Percentiles rank a stretch among this genome's conserved stretches.
phyloP scores from a whole-genome alignment of 441 rosid genomes.

The Gossypium laxum region DNA sequence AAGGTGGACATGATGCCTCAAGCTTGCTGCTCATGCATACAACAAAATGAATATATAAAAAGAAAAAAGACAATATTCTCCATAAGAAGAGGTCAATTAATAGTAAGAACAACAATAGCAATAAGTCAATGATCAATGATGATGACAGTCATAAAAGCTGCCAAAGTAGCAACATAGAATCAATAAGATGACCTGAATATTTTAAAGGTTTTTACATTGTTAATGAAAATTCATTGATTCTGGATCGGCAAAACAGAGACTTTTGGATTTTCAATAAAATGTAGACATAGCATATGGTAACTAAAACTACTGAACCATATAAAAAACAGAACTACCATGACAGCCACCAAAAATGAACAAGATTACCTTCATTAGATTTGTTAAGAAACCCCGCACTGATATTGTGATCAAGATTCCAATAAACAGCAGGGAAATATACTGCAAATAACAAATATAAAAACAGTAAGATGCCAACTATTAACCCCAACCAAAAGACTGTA shows the following conservation, averaged over 20 bases:
- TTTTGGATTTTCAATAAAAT: background rate
- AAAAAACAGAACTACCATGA: background rate
- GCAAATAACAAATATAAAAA: slow-evolving; percentile 24
- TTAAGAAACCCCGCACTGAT: slow-evolving; percentile 90
- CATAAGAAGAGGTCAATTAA: background rate
- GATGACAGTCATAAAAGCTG: background rate
- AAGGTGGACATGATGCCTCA: background rate
- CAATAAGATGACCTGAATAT: background rate
- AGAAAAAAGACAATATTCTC: background rate
- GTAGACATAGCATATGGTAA: background rate
- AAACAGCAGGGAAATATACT: slow-evolving; percentile 88
- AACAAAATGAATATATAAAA: background rate
- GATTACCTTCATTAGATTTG: slow-evolving; percentile 92
- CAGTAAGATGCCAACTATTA: slow-evolving; percentile 4
- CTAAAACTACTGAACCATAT: background rate
- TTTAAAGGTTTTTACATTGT: background rate
- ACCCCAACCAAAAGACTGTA: background rate
- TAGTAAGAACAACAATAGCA: background rate
- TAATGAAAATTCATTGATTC: background rate
- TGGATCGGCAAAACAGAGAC: background rate
- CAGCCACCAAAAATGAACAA: slow-evolving; percentile 4
- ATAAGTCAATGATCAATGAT: background rate
- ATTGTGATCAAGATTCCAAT: slow-evolving; percentile 88
- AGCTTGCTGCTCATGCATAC: background rate
- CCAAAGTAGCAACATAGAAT: background rate